Conservation (phyloP, 2,329 filamentous ascomycete genomes). For the Blastomyces gilchristii region DNA sequence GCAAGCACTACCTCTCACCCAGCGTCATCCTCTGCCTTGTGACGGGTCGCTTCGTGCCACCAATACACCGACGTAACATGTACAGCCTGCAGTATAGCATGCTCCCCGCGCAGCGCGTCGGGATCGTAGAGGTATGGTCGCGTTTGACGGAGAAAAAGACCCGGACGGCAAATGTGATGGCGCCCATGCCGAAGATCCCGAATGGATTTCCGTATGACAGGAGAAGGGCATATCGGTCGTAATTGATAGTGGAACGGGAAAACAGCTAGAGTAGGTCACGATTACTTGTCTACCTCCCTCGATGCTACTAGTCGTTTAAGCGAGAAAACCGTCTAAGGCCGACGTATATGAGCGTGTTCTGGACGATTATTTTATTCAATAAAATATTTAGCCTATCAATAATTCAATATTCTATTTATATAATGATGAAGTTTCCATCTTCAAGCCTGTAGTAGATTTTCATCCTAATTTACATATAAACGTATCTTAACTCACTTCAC, state of each 20-base stretch:
- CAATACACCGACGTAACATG: conserved; percentile 85
- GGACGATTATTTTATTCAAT: neutral
- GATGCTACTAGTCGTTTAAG: neutral
- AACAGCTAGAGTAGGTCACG: neutral
- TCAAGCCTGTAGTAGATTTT: neutral
- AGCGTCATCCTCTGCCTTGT: conserved; percentile 78
- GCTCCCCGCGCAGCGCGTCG: conserved; percentile 71
- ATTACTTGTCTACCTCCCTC: neutral
- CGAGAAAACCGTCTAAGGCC: neutral
- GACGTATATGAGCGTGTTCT: neutral
- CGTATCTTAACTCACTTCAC: neutral
- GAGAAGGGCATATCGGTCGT: conserved; percentile 27
- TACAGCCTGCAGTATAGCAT: conserved; percentile 98
- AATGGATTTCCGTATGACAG: conserved; percentile 26
- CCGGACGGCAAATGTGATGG: conserved; percentile 19
- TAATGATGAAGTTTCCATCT: neutral
- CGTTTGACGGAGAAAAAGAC: conserved; percentile 47
- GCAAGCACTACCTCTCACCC: conserved; percentile 88
- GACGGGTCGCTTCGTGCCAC: conserved; percentile 85
- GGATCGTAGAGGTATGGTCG: conserved; percentile 78
- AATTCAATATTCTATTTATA: neutral
- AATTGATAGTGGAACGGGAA: neutral
- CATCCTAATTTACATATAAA: neutral
- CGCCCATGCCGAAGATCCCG: conserved; percentile 25
- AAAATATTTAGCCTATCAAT: neutral